A percentile compares a stretch with the other conserved stretches of the same genome.
Conservation (phyloP, 139 green algal species). For the Chlorella sp. region DNA sequence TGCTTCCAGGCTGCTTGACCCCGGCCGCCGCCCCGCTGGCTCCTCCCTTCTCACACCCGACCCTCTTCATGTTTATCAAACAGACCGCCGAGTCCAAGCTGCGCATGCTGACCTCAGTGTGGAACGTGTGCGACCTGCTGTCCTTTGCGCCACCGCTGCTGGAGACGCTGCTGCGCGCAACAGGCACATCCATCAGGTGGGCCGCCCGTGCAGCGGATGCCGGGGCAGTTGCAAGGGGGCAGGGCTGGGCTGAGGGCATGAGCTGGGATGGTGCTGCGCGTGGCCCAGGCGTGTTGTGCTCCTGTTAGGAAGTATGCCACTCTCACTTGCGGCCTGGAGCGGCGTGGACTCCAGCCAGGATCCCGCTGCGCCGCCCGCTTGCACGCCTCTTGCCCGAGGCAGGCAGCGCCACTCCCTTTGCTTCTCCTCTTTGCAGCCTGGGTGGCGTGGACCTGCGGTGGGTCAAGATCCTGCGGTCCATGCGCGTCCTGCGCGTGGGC, state of each 20-base stretch:
- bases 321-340: no score
- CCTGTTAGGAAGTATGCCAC: no score
- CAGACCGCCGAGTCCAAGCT: constrained; percentile 54
- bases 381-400: no score
- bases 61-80: neutral
- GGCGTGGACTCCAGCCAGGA: no score
- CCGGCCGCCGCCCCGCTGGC: no score
- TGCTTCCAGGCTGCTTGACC: neutral
- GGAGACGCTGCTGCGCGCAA: constrained; percentile 47
- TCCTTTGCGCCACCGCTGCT: constrained; percentile 77
- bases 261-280: no score
- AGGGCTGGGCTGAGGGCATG: no score
- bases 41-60: neutral
- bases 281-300: no score
- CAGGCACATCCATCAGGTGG: constrained; percentile 20
- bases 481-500: constrained; percentile 76
- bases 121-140: constrained; percentile 73
- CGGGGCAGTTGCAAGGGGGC: no score
- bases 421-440: constrained; percentile 27
- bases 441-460: constrained; percentile 69
- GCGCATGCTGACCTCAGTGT: constrained; percentile 43
- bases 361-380: no score
- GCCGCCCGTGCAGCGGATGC: no score
- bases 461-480: constrained; percentile 76
- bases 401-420: no score